Evolutionary conservation across 176 grass and related monocot genomes (phyloP).

Genomic region (Panicum miliaceum): DNA sequence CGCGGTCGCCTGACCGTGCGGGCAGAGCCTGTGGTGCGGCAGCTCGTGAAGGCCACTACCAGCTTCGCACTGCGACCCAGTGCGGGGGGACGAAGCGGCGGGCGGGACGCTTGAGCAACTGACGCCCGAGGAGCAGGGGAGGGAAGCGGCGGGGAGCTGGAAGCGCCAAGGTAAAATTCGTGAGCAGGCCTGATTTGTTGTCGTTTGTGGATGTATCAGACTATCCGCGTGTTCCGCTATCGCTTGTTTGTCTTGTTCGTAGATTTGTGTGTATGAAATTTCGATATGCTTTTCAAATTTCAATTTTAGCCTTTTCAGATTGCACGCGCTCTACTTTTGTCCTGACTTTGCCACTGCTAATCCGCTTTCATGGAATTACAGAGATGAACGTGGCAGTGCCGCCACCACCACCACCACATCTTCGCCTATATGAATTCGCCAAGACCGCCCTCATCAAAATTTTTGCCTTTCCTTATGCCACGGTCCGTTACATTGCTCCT

Average conservation of each 20-base stretch:
- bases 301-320: not conserved
- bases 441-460: slow-evolving; percentile 79
- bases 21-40: too few species aligned
- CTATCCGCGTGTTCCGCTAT: too few species aligned
- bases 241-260: not conserved
- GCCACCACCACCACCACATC: slow-evolving; percentile 42
- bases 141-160: not conserved
- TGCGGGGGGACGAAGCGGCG: not conserved
- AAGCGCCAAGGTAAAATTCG: not conserved
- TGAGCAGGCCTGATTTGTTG: not conserved
- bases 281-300: not conserved
- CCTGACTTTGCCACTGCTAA: not conserved
- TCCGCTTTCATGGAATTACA: slow-evolving; percentile 12
- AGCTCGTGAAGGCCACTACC: too few species aligned
- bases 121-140: not conserved
- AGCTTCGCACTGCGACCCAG: too few species aligned
- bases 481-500: slow-evolving; percentile 44
- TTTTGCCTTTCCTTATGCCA: slow-evolving; percentile 90
- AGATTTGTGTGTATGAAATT: not conserved
- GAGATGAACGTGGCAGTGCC: slow-evolving; percentile 31
- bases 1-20: too few species aligned
- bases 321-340: not conserved
- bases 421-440: slow-evolving; percentile 74
- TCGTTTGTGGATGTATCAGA: too few species aligned
- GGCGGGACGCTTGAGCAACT: not conserved